Evolutionary conservation across 345 rosid species (phyloP), one percentile per base, ranked within the genome.

Genomic region (Euphorbia lathyris): DNA sequence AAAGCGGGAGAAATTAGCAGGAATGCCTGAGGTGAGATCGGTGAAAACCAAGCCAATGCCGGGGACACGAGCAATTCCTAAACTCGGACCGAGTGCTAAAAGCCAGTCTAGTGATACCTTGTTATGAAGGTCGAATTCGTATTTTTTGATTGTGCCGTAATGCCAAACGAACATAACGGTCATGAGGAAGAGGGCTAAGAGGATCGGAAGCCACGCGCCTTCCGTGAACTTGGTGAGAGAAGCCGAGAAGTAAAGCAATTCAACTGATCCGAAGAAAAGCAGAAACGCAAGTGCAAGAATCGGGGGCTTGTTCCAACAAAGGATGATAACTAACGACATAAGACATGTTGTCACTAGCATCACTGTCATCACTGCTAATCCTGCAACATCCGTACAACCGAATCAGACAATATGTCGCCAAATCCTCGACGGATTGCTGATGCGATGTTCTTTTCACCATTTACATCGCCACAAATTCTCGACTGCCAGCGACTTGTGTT

Each of bases 121-220:
- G 84, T 96, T 92, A 77, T 96, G 93, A 79, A 92, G 91, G 71
- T 96, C 98, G 60, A 79, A 92, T 74, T 96, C 99, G 61, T 96
- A 96, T 71, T 90, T 96, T 79, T 90, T 90, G 64, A 90, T 82
- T 67, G 99, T 92, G 19, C 91, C 86, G 66, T 92, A 96, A 73
- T 92, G 98, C 99, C 99, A 96, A 60, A 96, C 88, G 67, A 96
- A 88, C 99, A 96, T 90, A 85, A 90, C 69, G 66, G 83, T 89
- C 86, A 90, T 89, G 72, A 96, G 91, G 66, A 90, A 53, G 26
- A 96, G 85, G 19, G 99, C 97, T 55, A 92, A 81, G 78, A 96
- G 99, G 71, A 96, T 92, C 16, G 99, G 99, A 27, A 96, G 97
- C 99, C 99, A 96, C 27, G 99, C 99, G 61, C 99, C 99, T 69